Conservation (phyloP, 208 protist species). For the Leishmania lainsoni region DNA sequence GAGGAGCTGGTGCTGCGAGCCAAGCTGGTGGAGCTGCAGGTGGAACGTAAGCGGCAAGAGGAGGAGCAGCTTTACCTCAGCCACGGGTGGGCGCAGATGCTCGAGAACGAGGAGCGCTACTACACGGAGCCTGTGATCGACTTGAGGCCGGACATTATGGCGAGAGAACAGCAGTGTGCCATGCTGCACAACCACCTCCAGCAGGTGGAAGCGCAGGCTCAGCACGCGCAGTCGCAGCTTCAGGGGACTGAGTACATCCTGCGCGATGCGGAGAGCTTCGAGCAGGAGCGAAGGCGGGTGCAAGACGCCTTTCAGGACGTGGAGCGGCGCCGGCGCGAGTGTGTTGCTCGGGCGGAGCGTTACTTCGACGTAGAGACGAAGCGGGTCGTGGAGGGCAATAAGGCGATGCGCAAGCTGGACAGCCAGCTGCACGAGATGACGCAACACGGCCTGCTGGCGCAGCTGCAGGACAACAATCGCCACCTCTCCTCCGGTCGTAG, state of each 20-base stretch:
- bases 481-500: constrained; percentile 3
- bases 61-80: constrained; percentile 67
- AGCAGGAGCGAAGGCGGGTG: constrained; percentile 45
- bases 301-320: constrained; percentile 43
- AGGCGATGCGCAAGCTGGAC: constrained; percentile 43
- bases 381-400: constrained; percentile 43
- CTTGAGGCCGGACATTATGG: constrained; percentile 42
- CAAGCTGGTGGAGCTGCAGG: constrained; percentile 47
- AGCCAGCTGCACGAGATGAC: constrained; percentile 53
- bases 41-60: constrained; percentile 35
- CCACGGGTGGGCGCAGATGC: constrained; percentile 60
- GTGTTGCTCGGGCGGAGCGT: constrained; percentile 43
- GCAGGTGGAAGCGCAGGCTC: constrained; percentile 44
- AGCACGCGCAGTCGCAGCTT: constrained; percentile 36
- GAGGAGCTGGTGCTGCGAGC: constrained; percentile 51
- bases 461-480: constrained; percentile 25
- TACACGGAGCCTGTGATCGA: constrained; percentile 65
- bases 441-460: constrained; percentile 28
- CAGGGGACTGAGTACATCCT: constrained; percentile 42
- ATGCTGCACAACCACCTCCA: constrained; percentile 47
- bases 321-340: constrained; percentile 47
- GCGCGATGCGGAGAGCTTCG: constrained; percentile 38
- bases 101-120: constrained; percentile 78
- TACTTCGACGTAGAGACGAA: constrained; percentile 73
- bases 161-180: constrained; percentile 52